These are phyloP conservation scores for Priceomyces medius DNA, from an alignment of 805 yeast species.

Conservation along the genomic window DNA sequence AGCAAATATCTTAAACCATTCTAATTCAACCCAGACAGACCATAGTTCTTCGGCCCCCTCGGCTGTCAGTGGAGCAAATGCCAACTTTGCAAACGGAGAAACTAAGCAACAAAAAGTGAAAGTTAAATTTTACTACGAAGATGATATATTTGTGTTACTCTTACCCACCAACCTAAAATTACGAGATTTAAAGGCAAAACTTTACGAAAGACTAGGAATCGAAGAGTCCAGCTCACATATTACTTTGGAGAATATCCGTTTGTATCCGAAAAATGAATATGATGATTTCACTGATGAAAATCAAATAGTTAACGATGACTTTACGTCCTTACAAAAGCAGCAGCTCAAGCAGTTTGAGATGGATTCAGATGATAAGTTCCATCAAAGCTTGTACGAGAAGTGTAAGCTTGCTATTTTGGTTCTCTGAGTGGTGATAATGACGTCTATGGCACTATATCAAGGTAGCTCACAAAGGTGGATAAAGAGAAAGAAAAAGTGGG, in stretches of 20 bases:
- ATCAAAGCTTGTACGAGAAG: constrained; percentile 39
- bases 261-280: constrained; percentile 42
- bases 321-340: constrained; percentile 24
- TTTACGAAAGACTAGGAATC: constrained; percentile 43
- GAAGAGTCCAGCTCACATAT: constrained; percentile 7
- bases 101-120: constrained; percentile 44
- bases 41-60: constrained; percentile 7
- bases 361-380: constrained; percentile 40
- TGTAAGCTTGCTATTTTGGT: constrained; percentile 39
- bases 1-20: constrained; percentile 15
- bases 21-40: constrained; percentile 6
- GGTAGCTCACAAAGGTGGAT: no score
- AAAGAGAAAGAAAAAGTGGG: no score
- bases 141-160: constrained; percentile 75
- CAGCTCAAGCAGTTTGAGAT: constrained; percentile 35
- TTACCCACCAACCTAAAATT: constrained; percentile 49
- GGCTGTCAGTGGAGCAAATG: not conserved
- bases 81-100: not conserved
- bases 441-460: no score
- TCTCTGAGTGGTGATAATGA: no score
- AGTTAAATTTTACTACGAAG: constrained; percentile 74
- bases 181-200: constrained; percentile 50
- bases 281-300: constrained; percentile 38
- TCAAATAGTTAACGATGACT: constrained; percentile 26
- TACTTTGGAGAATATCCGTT: constrained; percentile 23